Evolutionary conservation across 257 asterid species (phyloP), one percentile per base, ranked within the genome.

Genomic region (Osmanthus fragrans): DNA sequence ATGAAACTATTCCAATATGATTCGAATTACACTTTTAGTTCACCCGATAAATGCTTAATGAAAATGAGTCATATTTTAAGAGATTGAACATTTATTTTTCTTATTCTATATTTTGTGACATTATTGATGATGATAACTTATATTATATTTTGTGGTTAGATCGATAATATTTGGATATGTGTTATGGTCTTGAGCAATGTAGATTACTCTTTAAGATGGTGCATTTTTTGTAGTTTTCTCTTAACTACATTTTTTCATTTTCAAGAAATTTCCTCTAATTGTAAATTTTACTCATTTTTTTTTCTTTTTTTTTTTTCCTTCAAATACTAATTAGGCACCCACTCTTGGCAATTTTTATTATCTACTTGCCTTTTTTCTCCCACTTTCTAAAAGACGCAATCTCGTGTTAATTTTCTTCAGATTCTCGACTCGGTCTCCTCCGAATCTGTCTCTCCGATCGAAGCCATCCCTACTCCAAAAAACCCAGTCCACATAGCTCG

Each of bases 211-310:
- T 78, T 9, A 58, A 1, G 37, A 34, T 7, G 30, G 70, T 80
- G 65, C 77, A 72, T 34, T 34, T n/a, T 34, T 34, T 5, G 37
- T 34, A 34, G 37, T 5, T 34, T 34, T 34, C 37, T 36, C 40
- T 37, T 37, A 37, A 37, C 10, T 37, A 7, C 9, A 1, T 37
- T 37, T 32, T 75, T 86, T 81, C 37, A 54, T 70, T 82, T 80
- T n/a, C 80, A 82, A 13, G 47, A n/a, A 67, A 82, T 79, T 37
- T 40, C 80, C 88, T 65, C 86, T 81, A 73, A 73, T 32, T 40
- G 73, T 49, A 78, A 70, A 90, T 85, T 70, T 69, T 82, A 63
- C n/a, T n/a, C n/a, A n/a, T n/a, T n/a, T n/a, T n/a, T n/a, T n/a
- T n/a, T n/a, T n/a, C n/a, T n/a, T n/a, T n/a, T n/a, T 21, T 37